Conservation (phyloP, 2,329 filamentous ascomycete genomes). For the Fusarium continuum region DNA sequence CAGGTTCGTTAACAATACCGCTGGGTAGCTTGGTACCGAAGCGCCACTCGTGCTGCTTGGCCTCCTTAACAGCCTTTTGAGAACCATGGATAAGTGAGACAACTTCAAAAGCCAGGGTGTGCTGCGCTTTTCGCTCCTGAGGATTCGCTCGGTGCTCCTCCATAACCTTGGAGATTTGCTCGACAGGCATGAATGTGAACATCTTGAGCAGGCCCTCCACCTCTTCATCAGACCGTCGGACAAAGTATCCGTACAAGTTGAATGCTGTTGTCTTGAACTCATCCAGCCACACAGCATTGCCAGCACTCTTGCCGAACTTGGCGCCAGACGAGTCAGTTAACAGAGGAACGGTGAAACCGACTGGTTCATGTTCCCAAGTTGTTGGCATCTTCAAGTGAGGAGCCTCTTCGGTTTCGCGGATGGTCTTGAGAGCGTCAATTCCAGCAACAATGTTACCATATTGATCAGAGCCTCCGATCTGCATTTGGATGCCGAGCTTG, state of each 20-base stretch:
- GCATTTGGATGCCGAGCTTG: constrained; percentile 75
- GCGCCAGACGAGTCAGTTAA: constrained; percentile 84
- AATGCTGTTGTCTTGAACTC: constrained; percentile 80
- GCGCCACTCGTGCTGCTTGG: constrained; percentile 61
- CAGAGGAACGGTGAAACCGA: constrained; percentile 91
- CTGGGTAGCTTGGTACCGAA: constrained; percentile 53
- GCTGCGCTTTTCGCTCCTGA: constrained; percentile 80
- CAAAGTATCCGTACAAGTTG: constrained; percentile 91
- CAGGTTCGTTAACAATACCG: constrained; percentile 45
- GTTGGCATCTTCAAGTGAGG: constrained; percentile 52
- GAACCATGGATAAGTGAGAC: constrained; percentile 80
- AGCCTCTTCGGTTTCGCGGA: constrained; percentile 67
- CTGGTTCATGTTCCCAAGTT: constrained; percentile 64
- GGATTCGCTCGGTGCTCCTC: constrained; percentile 72
- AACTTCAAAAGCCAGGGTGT: constrained; percentile 83
- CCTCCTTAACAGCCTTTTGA: constrained; percentile 69
- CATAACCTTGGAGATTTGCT: constrained; percentile 75
- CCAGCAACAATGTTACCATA: constrained; percentile 95
- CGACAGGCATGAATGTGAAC: constrained; percentile 85
- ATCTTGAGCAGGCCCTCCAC: constrained; percentile 85
- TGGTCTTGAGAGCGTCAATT: constrained; percentile 82
- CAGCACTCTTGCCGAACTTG: constrained; percentile 95
- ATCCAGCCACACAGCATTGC: constrained; percentile 95
- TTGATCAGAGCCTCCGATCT: constrained; percentile 95
- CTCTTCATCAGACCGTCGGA: constrained; percentile 82